Base-by-base conservation (phyloP, 164 flowering plant species). In the Litsea cubeba region DNA sequence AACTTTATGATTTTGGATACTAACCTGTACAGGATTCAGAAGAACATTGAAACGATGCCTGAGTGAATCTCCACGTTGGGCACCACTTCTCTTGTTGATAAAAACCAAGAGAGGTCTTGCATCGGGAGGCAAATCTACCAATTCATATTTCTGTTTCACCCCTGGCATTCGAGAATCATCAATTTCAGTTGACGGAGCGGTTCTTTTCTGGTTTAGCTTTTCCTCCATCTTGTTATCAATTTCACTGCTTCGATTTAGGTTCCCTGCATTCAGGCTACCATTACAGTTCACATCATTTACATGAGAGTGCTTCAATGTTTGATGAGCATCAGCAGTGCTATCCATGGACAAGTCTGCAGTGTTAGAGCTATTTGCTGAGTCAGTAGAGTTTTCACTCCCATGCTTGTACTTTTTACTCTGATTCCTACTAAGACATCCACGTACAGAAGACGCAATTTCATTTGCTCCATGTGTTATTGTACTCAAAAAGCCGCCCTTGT, bases 391-490 rank as follows among this genome's bases (percentile, higher is more conserved):
- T 74, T 89, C 97, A 84, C 65, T 79, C 71, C 84, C 88, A 76
- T 86, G 92, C 81, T 85, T 93, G 79, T 85, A 76, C 76, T 88
- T 93, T 84, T 88, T 91, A 76, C 94, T 14, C 6, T 3, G 17
- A 73, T 88, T 91, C 83, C 84, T 88, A 76, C 89, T 89, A 17
- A 95, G 89, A 73, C 81, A 83, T 40, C 91, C 97, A 72, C 97
- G 94, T 24, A 95, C 90, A 70, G 95, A 77, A 65, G 99, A 91
- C n/a, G 98, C 97, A 76, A 94, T 84, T 82, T 89, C 98, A 82
- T 95, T 95, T 22, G 97, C 98, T 51, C 99, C 99, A 71, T 96
- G 98, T 1, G 98, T 93, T 73, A 96, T 87, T 63, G 99, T 84
- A 81, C 93, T 96, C 78, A 96, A 81, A 79, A 96, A 74, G 25